A percentile compares a stretch with the other conserved stretches of the same genome.
These are phyloP conservation scores for Chaetomium cochliodes DNA, from an alignment of 495 filamentous ascomycete species.

Conservation along the genomic window DNA sequence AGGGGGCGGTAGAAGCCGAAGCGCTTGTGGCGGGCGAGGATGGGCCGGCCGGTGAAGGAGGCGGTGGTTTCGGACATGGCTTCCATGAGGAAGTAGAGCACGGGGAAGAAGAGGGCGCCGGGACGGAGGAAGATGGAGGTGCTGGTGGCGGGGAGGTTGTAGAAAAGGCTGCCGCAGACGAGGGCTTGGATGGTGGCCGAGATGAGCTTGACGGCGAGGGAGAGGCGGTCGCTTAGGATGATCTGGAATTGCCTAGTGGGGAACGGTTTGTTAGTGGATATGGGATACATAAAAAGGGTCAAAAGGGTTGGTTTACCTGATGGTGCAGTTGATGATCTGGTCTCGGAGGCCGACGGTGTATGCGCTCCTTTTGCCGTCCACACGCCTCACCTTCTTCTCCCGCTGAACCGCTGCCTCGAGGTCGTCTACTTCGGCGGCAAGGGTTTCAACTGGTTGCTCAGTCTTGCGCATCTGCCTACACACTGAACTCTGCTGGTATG, in stretches of 20 bases:
- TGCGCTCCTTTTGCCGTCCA: neutral
- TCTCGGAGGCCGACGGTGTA: slow-evolving; percentile 9
- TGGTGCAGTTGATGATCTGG: slow-evolving; percentile 14
- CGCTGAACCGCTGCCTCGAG: slow-evolving; percentile 2
- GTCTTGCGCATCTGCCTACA: slow-evolving; percentile 10
- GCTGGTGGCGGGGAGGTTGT: slow-evolving; percentile 7
- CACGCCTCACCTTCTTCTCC: slow-evolving; percentile 10
- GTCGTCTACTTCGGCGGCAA: slow-evolving; percentile 6
- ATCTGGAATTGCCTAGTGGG: slow-evolving; percentile 5
- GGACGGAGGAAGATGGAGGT: neutral
- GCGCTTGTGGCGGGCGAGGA: slow-evolving; percentile 62
- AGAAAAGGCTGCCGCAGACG: slow-evolving; percentile 11
- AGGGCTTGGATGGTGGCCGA: slow-evolving; percentile 12
- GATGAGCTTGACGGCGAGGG: slow-evolving; percentile 7
- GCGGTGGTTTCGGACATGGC: slow-evolving; percentile 23
- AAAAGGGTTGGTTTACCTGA: neutral
- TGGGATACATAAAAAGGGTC: no score
- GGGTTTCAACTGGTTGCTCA: slow-evolving; percentile 42
- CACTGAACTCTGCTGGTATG: neutral
- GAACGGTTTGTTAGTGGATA: neutral
- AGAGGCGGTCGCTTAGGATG: slow-evolving; percentile 13
- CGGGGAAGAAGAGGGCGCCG: slow-evolving; percentile 46
- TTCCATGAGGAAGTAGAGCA: slow-evolving; percentile 33
- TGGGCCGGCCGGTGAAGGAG: slow-evolving; percentile 42
- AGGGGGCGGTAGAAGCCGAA: slow-evolving; percentile 64